Evolutionary conservation across 2,329 filamentous ascomycete genomes (phyloP).

Genomic region (Fonsecaea erecta): DNA sequence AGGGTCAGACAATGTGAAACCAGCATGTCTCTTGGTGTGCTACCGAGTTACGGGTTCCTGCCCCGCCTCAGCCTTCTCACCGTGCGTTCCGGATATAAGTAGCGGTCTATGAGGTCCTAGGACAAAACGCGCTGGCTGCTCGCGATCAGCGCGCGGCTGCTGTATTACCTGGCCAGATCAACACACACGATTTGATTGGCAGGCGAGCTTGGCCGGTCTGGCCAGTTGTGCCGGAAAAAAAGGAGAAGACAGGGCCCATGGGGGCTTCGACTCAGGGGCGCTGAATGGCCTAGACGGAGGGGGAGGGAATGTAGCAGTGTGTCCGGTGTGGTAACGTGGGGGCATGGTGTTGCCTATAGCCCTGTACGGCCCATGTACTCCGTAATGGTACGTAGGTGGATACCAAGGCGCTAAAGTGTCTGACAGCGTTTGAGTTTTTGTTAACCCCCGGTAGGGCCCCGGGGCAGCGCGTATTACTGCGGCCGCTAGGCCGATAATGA

Average conservation of each 20-base stretch:
- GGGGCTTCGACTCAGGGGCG: no score
- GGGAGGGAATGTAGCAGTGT: no score
- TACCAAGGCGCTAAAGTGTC: no score
- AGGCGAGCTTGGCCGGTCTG: background rate
- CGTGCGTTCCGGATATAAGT: background rate
- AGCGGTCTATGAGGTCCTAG: background rate
- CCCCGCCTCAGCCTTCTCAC: constrained; percentile 8
- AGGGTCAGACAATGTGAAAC: background rate
- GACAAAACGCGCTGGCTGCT: background rate
- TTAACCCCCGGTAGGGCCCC: background rate
- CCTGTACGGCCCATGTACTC: no score
- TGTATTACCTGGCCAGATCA: background rate
- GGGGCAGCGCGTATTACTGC: background rate
- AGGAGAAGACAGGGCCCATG: no score
- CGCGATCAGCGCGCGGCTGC: background rate
- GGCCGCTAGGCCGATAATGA: constrained; percentile 1
- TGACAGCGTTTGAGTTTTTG: background rate
- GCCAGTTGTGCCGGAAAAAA: background rate
- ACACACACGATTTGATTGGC: background rate
- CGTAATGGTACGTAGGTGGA: no score
- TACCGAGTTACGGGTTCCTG: background rate
- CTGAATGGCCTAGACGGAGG: no score
- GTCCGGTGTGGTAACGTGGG: no score
- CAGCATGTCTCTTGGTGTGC: background rate
- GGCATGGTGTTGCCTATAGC: no score